Conservation (phyloP, 371 early-diverging fungal genomes). For the Syncephalastrum racemosum region DNA sequence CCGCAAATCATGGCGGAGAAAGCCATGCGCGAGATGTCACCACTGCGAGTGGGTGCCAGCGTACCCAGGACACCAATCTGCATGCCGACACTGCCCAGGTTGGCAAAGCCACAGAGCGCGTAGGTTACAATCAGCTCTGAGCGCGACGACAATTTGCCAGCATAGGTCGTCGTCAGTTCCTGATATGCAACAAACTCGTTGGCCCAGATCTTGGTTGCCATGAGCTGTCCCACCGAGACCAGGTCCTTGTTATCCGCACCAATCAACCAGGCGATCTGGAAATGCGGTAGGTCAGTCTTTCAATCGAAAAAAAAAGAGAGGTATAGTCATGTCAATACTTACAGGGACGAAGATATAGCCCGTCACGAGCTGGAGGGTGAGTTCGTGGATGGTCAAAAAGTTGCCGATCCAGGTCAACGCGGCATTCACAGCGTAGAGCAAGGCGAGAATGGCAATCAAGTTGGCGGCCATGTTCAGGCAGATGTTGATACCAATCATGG, state of each 20-base stretch:
- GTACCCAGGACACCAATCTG: conserved; percentile 81
- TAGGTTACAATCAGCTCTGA: conserved; percentile 65
- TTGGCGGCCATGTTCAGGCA: conserved; percentile 74
- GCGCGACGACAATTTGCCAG: conserved; percentile 37
- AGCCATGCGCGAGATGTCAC: conserved; percentile 75
- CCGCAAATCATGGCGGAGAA: conserved; percentile 84
- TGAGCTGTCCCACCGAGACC: conserved; percentile 66
- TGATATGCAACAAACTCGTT: conserved; percentile 92
- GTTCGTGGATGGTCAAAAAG: conserved; percentile 64
- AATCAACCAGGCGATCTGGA: conserved; percentile 74
- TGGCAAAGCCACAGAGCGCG: conserved; percentile 87
- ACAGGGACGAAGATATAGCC: conserved; percentile 62
- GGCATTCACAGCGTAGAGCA: conserved; percentile 70
- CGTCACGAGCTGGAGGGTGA: conserved; percentile 71
- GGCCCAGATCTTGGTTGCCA: conserved; percentile 86
- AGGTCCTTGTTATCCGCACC: conserved; percentile 71
- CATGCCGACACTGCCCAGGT: conserved; percentile 85
- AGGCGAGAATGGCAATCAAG: conserved; percentile 73
- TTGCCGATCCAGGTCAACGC: conserved; percentile 75
- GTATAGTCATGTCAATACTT: background rate
- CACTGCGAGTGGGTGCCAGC: conserved; percentile 79
- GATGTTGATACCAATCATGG: conserved; percentile 81
- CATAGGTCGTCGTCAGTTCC: conserved; percentile 35
- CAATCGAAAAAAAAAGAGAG: background rate
- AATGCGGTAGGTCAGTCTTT: conserved; percentile 2